Base-by-base conservation (phyloP, 164 flowering plant species). In the Vitis riparia region DNA sequence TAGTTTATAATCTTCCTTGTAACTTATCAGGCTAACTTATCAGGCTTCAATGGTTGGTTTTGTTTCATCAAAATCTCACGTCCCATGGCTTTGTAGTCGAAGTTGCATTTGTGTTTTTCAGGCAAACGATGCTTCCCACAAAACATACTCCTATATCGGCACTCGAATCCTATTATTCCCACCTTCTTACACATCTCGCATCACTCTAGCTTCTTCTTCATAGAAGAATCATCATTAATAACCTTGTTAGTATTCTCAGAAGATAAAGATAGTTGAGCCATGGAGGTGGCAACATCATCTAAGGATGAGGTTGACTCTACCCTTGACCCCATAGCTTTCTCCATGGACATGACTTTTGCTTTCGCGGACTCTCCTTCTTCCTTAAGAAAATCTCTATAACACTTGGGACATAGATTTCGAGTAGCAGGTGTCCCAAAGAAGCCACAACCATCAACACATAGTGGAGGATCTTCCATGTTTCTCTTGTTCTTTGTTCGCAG, bases 101-200 rank as follows among this genome's bases (percentile, higher is more conserved):
- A 65, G 9, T 4, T 9, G 62, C 81, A 77, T 1, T 49, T 0
- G 58, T 80, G 79, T 9, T 60, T 51, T 27, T 77, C 75, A 0
- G 81, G 75, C 23, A 70, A 73, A 16, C 78, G 65, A 19, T 81
- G 81, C 9, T 19, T 11, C 13, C 73, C 59, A 14, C 84, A 81
- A 48, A 72, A 78, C 11, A 29, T 14, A 2, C 65, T 66, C 6
- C 84, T 79, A 37, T 81, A 78, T 0, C 71, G 68, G 27, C 81
- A 81, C 11, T 11, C 8, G 11, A 75, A 81, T 30, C 79, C 79
- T n/a, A 62, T 11, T 16, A 78, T 11, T 3, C 79, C 70, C 2
- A 73, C 63, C 56, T 59, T 75, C 49, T 68, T 71, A 57, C 81
- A 75, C 10, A 13, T 15, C 15, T 57, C 11, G 10, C 72, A 71